Percentiles rank a stretch among this genome's conserved stretches.
phyloP scores from a whole-genome alignment of 371 early-diverging fungal genomes.

The Massospora cicadina region DNA sequence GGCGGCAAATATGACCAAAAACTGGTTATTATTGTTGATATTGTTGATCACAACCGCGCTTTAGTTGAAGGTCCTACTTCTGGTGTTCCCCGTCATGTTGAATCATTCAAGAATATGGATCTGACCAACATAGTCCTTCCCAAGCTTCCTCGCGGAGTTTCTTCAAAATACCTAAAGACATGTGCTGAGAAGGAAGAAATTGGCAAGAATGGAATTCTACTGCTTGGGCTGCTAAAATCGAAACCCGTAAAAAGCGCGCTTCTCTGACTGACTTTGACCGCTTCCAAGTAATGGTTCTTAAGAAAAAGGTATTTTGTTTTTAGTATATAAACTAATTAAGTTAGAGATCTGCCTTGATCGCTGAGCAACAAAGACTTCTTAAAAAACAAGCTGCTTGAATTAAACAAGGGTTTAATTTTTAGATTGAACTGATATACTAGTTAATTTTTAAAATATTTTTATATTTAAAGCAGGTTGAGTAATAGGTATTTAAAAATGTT shows the following conservation, averaged over 20 bases:
- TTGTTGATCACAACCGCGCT: constrained; percentile 96
- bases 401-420: no score
- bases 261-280: constrained; percentile 86
- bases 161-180: constrained; percentile 56
- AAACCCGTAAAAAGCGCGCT: constrained; percentile 53
- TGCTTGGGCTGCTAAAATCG: constrained; percentile 88
- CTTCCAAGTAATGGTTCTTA: constrained; percentile 79
- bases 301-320: constrained; percentile 40
- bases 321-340: neutral
- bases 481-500: no score
- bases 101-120: constrained; percentile 68
- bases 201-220: constrained; percentile 64
- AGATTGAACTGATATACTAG: no score
- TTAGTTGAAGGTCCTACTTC: constrained; percentile 95
- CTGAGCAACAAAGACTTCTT: neutral
- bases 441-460: no score
- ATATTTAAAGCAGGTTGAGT: no score
- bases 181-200: constrained; percentile 67
- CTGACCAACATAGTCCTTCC: constrained; percentile 74
- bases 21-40: constrained; percentile 94
- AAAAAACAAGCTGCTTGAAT: neutral
- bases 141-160: constrained; percentile 70
- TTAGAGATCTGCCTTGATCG: neutral
- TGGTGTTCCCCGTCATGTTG: constrained; percentile 72
- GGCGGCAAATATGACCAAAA: constrained; percentile 87